Evolutionary conservation across 2,329 filamentous ascomycete species (phyloP), one percentile per base, ranked within the genome.

Genomic region (Aspergillus sp.): DNA sequence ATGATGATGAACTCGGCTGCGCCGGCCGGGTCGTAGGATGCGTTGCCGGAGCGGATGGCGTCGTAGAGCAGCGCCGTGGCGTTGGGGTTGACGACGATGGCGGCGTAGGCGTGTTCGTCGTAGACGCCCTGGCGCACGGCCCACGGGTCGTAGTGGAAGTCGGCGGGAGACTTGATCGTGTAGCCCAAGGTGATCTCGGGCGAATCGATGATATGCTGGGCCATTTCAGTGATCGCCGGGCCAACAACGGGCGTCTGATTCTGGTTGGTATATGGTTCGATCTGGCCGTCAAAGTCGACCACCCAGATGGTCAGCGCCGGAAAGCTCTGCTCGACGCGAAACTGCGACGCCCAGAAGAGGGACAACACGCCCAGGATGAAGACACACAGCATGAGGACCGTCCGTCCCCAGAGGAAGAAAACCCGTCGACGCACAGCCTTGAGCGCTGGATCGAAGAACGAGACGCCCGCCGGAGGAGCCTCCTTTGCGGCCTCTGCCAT

Each of bases 11-110:
- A 70, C 58, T 87, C 81, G 10, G 81, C 77, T 0, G 81, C 80
- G 5, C 83, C 83, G 3, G 76, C 69, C 0, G 84, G 85, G 45
- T 86, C 81, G 62, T 87, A 88, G 4, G 77, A 79, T 2, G 76
- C 60, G 61, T 88, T 85, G 1, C 80, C 81, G 0, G 67, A 78
- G 1, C 70, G 66, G 0, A 86, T 71, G 0, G 85, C 83, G 16
- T 76, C 69, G 48, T 79, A 79, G 0, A 88, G 73, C 17, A 86
- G 71, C 0, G 76, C 69, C 0, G 83, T 86, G 0, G 85, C 84
- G 58, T 87, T 86, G 1, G 83, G 65, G 55, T 86, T 84, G 58
- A 88, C 74, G 50, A 87, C 76, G 44, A 88, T 76, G 0, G 85
- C 84, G 0, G 81, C 83, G 76, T 81, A 87, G 9, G 78, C 77